A percentile compares a stretch with the other conserved stretches of the same genome.
phyloP scores from a whole-genome alignment of 176 grass and related monocot species.

The Ananas comosus region DNA sequence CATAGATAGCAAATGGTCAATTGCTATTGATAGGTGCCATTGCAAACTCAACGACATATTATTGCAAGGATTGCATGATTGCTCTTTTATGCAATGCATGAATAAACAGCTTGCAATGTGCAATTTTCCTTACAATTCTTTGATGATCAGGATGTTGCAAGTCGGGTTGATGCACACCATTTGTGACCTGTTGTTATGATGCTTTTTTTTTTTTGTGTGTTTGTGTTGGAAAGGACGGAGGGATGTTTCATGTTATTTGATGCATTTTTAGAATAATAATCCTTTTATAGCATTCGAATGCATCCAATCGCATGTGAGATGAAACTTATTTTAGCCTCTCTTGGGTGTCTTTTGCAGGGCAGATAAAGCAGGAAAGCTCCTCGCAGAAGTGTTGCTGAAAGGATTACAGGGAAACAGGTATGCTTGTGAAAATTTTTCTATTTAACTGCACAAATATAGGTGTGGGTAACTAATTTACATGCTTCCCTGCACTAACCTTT shows the following conservation, averaged over 20 bases:
- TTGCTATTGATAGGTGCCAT: conserved; percentile 85
- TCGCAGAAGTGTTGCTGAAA: conserved; percentile 76
- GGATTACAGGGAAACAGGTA: conserved; percentile 95
- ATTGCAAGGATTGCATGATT: background rate
- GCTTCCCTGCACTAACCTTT: conserved; percentile 4
- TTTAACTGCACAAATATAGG: background rate
- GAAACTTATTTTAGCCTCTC: background rate
- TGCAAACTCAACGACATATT: conserved; percentile 5
- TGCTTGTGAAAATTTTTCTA: conserved; percentile 4
- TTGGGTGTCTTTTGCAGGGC: conserved; percentile 39
- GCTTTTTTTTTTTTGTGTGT: background rate
- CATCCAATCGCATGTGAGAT: background rate
- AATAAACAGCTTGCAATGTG: background rate
- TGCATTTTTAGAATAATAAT: background rate
- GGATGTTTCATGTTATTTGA: background rate
- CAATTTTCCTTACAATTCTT: background rate
- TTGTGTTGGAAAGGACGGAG: background rate
- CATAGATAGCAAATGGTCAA: conserved; percentile 86
- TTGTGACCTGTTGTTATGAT: background rate
- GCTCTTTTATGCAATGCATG: too few species aligned
- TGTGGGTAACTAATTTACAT: conserved; percentile 14
- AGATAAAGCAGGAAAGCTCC: conserved; percentile 92
- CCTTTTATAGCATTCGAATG: background rate
- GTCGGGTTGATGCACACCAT: background rate
- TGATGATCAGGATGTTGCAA: too few species aligned